These are phyloP conservation scores for Pistacia integerrima DNA, from an alignment of 345 rosid species.

Conservation along the genomic window DNA sequence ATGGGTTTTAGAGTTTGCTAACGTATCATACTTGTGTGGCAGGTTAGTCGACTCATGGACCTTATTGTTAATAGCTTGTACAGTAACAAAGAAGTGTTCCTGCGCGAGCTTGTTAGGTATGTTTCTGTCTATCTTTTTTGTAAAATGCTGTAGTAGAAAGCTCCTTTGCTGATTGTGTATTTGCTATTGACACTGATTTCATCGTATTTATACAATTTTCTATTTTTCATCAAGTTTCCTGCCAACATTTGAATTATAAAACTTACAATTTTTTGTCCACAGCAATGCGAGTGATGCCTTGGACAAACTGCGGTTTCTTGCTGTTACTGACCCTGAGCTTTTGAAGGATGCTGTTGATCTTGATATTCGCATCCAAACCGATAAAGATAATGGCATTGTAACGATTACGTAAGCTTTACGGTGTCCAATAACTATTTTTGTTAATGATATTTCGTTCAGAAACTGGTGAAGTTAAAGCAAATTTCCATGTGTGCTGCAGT, in stretches of 20 bases:
- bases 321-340: conserved; percentile 77
- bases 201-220: too few relatives aligned
- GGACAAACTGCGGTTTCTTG: conserved; percentile 89
- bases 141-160: background rate
- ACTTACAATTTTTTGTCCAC: conserved; percentile 23
- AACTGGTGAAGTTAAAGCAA: background rate
- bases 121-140: background rate
- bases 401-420: conserved; percentile 61
- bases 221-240: too few relatives aligned
- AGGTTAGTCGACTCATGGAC: conserved; percentile 99
- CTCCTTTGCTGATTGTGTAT: too few relatives aligned
- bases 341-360: conserved; percentile 72
- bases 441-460: conserved; percentile 4
- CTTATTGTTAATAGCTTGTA: conserved; percentile 93
- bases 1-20: conserved; percentile 10
- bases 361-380: conserved; percentile 84
- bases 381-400: conserved; percentile 80
- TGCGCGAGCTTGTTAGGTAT: conserved; percentile 92
- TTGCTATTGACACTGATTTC: too few relatives aligned
- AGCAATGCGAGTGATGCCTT: conserved; percentile 99
- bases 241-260: conserved; percentile 1
- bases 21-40: conserved; percentile 17
- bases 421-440: background rate
- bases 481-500: conserved; percentile 42
- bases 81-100: conserved; percentile 97